phyloP scores from a whole-genome alignment of 1,284 basidiomycete species.

The Fomitopsis palustris region DNA sequence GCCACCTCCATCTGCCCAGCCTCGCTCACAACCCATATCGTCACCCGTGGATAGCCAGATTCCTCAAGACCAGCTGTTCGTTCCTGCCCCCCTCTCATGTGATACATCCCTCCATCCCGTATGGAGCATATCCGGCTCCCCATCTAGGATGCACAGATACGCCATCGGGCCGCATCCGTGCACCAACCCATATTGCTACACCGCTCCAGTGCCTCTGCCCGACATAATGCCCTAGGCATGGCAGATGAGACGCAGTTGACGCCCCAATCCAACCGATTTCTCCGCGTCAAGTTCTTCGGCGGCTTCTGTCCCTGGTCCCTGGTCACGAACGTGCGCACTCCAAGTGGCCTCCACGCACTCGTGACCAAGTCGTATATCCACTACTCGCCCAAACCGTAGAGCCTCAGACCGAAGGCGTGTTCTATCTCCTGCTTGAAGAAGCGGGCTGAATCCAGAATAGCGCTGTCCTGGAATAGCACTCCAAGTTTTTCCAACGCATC shows the following conservation, averaged over 20 bases:
- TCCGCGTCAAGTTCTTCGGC: background rate
- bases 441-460: constrained; percentile 44
- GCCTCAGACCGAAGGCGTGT: constrained; percentile 42
- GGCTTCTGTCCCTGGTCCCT: background rate
- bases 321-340: background rate
- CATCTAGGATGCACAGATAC: background rate
- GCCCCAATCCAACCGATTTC: background rate
- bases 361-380: background rate
- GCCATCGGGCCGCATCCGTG: background rate
- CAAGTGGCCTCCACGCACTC: background rate
- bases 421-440: constrained; percentile 46
- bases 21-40: background rate
- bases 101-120: background rate
- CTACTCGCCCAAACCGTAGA: constrained; percentile 40
- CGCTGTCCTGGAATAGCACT: constrained; percentile 46
- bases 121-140: background rate
- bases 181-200: background rate
- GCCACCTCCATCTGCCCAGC: background rate
- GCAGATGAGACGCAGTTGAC: background rate
- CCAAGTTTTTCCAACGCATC: constrained; percentile 45
- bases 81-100: background rate
- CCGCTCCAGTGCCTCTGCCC: background rate
- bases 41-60: background rate
- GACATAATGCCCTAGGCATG: background rate
- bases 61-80: background rate